phyloP scores from a whole-genome alignment of 495 filamentous ascomycete genomes.

The Xylaria castorea region DNA sequence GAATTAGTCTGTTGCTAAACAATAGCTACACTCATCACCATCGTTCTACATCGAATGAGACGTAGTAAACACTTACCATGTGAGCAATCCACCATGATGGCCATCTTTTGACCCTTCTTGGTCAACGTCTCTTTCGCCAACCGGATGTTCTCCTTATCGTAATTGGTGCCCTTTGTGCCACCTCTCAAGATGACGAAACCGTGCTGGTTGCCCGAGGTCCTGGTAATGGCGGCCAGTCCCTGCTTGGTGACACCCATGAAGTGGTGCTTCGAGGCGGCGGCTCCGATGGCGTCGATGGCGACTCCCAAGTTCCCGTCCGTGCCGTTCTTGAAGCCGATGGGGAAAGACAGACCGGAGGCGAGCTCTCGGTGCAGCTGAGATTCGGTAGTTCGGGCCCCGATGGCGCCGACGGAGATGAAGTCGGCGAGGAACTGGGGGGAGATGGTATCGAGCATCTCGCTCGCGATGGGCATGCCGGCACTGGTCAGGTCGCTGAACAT shows the following conservation, averaged over 20 bases:
- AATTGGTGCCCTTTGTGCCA: slow-evolving; percentile 93
- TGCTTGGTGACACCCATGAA: slow-evolving; percentile 99
- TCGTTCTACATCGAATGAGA: not conserved
- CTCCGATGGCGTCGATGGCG: slow-evolving; percentile 95
- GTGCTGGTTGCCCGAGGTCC: slow-evolving; percentile 91
- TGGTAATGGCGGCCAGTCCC: slow-evolving; percentile 92
- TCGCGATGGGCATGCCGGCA: slow-evolving; percentile 89
- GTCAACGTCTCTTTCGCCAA: slow-evolving; percentile 77
- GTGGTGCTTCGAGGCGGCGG: slow-evolving; percentile 88
- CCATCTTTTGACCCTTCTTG: slow-evolving; percentile 85
- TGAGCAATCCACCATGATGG: slow-evolving; percentile 98
- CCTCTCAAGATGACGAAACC: slow-evolving; percentile 96
- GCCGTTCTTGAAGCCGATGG: slow-evolving; percentile 98
- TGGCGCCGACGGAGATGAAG: slow-evolving; percentile 92
- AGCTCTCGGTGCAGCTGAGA: slow-evolving; percentile 94
- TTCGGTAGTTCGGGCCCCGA: slow-evolving; percentile 97
- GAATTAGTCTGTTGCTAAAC: slow-evolving; percentile 28
- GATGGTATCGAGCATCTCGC: slow-evolving; percentile 98
- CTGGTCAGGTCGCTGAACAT: slow-evolving; percentile 89
- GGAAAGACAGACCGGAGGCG: slow-evolving; percentile 96
- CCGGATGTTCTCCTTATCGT: slow-evolving; percentile 81
- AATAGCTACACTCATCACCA: not conserved
- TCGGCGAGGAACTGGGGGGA: slow-evolving; percentile 95
- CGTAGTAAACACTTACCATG: slow-evolving; percentile 65
- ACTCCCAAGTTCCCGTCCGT: slow-evolving; percentile 94